Evolutionary conservation across 2,329 filamentous ascomycete species (phyloP).

Genomic region (Penicillium fuscoglaucum): DNA sequence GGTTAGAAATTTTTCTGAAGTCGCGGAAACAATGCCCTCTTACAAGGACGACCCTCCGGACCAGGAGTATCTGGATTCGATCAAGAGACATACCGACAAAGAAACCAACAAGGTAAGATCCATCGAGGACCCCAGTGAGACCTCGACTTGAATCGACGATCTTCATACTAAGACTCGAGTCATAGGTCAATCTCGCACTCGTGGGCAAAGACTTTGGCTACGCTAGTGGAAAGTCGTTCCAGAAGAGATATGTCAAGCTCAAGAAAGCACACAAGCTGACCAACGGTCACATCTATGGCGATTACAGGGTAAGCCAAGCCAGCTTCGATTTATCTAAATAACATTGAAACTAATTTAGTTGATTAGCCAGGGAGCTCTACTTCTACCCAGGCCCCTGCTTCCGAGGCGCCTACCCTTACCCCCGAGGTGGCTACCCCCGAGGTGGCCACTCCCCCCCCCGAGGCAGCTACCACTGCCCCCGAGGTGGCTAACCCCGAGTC

Average conservation of each 20-base stretch:
- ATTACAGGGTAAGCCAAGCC: not conserved
- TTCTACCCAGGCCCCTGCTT: too few relatives aligned
- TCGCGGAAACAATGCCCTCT: not conserved
- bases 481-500: not conserved
- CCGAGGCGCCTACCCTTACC: too few relatives aligned
- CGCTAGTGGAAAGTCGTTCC: not conserved
- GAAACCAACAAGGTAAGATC: not conserved
- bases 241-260: not conserved
- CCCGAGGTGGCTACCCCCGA: not conserved
- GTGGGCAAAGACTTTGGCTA: not conserved
- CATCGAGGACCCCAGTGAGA: not conserved
- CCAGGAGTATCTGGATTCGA: not conserved
- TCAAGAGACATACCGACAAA: not conserved
- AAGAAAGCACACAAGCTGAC: not conserved
- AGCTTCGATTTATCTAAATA: not conserved
- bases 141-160: not conserved
- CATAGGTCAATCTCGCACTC: not conserved
- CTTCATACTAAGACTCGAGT: not conserved
- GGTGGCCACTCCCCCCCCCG: too few relatives aligned
- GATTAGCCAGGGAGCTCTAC: not conserved
- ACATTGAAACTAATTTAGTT: not conserved
- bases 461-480: too few relatives aligned
- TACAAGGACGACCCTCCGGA: not conserved
- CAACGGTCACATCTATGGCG: not conserved
- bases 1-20: not conserved